Percentiles rank a stretch among this genome's conserved stretches.
Evolutionary conservation across 1,284 basidiomycete genomes (phyloP).

Genomic region (Ceratobasidium papillatum): DNA sequence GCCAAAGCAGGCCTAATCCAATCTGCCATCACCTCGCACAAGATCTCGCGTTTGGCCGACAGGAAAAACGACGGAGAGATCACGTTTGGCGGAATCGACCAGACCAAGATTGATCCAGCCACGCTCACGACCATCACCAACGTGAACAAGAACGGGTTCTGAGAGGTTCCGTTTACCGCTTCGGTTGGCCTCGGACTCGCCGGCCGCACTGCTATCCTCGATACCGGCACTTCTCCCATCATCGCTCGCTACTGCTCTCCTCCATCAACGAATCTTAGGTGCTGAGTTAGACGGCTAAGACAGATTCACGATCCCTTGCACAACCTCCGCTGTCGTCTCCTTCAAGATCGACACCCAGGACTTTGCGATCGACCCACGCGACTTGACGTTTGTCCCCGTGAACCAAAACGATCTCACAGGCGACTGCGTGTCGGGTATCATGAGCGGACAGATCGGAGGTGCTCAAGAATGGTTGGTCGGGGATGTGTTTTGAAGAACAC

Average conservation of each 20-base stretch:
- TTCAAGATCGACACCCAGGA: slow-evolving; percentile 70
- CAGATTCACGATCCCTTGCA: slow-evolving; percentile 82
- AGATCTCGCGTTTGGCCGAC: slow-evolving; percentile 78
- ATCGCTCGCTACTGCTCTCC: slow-evolving; percentile 67
- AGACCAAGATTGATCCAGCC: slow-evolving; percentile 66
- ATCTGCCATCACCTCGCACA: slow-evolving; percentile 80
- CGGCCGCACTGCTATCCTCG: slow-evolving; percentile 76
- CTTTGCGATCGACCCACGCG: slow-evolving; percentile 73
- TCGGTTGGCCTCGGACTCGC: slow-evolving; percentile 64
- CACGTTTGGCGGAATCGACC: slow-evolving; percentile 83
- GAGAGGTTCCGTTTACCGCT: slow-evolving; percentile 72
- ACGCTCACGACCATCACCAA: slow-evolving; percentile 68
- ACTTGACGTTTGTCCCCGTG: slow-evolving; percentile 75
- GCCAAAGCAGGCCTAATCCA: slow-evolving; percentile 67
- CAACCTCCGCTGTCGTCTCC: slow-evolving; percentile 67
- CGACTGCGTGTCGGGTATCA: slow-evolving; percentile 79
- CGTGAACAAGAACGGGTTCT: slow-evolving; percentile 74
- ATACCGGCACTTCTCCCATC: slow-evolving; percentile 75
- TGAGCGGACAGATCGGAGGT: slow-evolving; percentile 67
- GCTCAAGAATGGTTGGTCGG: slow-evolving; percentile 76
- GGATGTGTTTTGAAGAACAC: slow-evolving; percentile 80
- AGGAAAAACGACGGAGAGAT: slow-evolving; percentile 79
- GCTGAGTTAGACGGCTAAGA: slow-evolving; percentile 67
- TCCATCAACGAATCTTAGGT: slow-evolving; percentile 70
- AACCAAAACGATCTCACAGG: slow-evolving; percentile 68